These are phyloP conservation scores for Centaurea solstitialis DNA, from an alignment of 129 eudicot genomes.

Conservation along the genomic window DNA sequence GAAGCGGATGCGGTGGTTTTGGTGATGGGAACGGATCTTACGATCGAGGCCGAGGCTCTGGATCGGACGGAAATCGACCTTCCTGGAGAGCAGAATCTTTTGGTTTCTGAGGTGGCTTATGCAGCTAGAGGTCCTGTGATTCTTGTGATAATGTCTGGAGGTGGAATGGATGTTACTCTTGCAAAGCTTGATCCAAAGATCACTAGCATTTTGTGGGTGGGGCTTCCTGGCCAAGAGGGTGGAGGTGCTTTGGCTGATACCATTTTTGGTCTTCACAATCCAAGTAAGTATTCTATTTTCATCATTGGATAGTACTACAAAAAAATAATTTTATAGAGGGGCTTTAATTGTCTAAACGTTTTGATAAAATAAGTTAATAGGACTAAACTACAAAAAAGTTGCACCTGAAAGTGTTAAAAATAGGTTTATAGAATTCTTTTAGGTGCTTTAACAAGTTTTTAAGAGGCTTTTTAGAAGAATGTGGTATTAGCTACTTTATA, in stretches of 20 bases:
- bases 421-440: no score
- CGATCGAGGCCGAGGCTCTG: slow-evolving; percentile 28
- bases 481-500: no score
- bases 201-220: slow-evolving; percentile 35
- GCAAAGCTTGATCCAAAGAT: slow-evolving; percentile 27
- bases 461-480: no score
- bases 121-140: slow-evolving; percentile 39
- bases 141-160: slow-evolving; percentile 43
- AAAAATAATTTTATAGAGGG: no score
- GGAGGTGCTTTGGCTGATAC: slow-evolving; percentile 45
- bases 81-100: slow-evolving; percentile 36
- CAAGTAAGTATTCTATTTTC: slow-evolving; percentile 17
- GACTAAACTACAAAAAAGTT: no score
- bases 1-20: slow-evolving; percentile 35
- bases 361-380: no score
- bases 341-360: no score
- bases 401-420: no score
- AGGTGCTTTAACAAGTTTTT: no score
- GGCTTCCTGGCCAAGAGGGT: slow-evolving; percentile 43
- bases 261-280: slow-evolving; percentile 31
- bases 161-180: slow-evolving; percentile 35
- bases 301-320: neutral
- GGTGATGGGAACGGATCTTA: slow-evolving; percentile 26
- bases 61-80: slow-evolving; percentile 31
- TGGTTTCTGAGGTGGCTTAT: slow-evolving; percentile 14